Conservation (phyloP, 257 asterid species). For the Nyctanthes arbortristis region DNA sequence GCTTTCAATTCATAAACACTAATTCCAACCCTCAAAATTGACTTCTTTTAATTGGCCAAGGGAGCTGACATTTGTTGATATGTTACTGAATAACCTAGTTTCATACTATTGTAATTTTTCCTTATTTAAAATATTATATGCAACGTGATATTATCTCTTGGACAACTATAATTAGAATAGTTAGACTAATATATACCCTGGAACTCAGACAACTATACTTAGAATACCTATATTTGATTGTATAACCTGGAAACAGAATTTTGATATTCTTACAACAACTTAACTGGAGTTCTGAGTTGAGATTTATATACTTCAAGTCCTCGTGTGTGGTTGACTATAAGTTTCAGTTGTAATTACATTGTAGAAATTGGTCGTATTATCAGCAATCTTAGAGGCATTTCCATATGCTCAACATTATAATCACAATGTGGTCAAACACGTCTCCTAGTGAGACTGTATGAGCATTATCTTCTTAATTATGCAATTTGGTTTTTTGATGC, state of each 20-base stretch:
- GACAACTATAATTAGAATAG: background rate
- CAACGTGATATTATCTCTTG: background rate
- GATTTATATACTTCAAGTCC: background rate
- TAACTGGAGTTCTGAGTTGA: background rate
- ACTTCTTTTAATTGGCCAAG: too few relatives aligned
- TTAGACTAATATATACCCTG: too few relatives aligned
- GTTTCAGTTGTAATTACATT: background rate
- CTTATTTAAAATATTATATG: background rate
- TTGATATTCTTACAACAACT: background rate
- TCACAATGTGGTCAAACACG: background rate
- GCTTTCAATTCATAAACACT: background rate
- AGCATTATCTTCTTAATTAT: background rate
- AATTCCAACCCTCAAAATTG: background rate
- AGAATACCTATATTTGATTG: background rate
- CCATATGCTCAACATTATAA: background rate
- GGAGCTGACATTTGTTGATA: too few relatives aligned
- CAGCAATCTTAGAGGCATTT: background rate
- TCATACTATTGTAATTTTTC: background rate
- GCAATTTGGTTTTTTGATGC: background rate
- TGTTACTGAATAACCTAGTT: background rate
- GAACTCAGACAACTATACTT: too few relatives aligned
- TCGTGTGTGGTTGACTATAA: background rate
- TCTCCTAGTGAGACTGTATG: background rate
- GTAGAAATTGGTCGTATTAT: background rate
- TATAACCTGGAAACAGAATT: background rate